Evolutionary conservation across 345 rosid species (phyloP).

Genomic region (Kandelia obovata): DNA sequence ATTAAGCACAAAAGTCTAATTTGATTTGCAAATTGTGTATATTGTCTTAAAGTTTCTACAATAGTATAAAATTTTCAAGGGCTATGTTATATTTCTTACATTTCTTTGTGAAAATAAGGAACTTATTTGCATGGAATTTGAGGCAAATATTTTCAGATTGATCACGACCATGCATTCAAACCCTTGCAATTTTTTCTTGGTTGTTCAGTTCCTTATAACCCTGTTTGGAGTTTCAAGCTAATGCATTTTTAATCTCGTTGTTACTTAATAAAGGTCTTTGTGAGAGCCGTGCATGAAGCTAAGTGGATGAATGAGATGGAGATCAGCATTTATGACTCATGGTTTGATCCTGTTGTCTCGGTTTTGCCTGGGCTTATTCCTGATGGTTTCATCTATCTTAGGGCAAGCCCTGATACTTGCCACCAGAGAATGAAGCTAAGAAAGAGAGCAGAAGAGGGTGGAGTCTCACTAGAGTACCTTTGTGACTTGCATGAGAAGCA

Average conservation of each 20-base stretch:
- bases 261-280: constrained; percentile 66
- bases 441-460: constrained; percentile 90
- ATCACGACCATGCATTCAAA: constrained; percentile 9
- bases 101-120: not conserved
- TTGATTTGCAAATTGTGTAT: not conserved
- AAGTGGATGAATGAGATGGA: constrained; percentile 99
- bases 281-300: constrained; percentile 98
- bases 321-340: constrained; percentile 95
- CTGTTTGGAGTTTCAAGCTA: constrained; percentile 21
- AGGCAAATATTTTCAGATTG: not conserved
- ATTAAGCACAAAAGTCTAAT: not conserved
- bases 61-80: not conserved
- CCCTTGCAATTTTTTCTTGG: constrained; percentile 18
- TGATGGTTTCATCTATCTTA: constrained; percentile 90
- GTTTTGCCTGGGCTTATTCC: constrained; percentile 93
- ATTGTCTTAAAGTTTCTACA: not conserved
- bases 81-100: not conserved
- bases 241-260: constrained; percentile 17
- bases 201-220: constrained; percentile 10
- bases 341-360: constrained; percentile 99
- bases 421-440: constrained; percentile 84
- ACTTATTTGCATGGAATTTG: not conserved
- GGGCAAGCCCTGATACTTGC: constrained; percentile 98
- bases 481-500: constrained; percentile 90
- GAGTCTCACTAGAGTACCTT: constrained; percentile 74